phyloP scores from a whole-genome alignment of 345 rosid genomes.

The Xanthoceras sorbifolium region DNA sequence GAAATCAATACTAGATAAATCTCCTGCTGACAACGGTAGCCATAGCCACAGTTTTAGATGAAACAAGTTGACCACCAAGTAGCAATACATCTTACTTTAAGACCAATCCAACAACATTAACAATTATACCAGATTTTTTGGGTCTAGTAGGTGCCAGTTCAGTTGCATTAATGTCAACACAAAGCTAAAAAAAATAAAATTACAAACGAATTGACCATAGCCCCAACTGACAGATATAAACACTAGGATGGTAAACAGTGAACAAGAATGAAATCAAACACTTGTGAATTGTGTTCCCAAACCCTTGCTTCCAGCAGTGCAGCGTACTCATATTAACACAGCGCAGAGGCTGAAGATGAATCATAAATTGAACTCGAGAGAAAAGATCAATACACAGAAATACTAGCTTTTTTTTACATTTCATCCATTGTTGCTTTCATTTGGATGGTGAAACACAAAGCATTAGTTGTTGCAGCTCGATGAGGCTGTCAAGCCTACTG shows the following conservation, averaged over 20 bases:
- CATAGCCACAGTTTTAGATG: no score
- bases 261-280: no score
- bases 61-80: no score
- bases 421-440: constrained; percentile 2
- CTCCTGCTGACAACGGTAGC: no score
- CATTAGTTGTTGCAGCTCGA: no score
- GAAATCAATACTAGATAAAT: no score
- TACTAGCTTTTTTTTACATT: neutral
- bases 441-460: neutral
- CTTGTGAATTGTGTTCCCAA: no score
- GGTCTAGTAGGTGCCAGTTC: neutral
- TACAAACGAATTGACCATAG: no score
- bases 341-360: neutral
- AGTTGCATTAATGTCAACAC: neutral
- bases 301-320: neutral
- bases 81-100: no score
- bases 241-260: neutral
- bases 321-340: neutral
- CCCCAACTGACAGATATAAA: no score
- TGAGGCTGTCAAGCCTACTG: neutral
- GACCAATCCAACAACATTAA: no score
- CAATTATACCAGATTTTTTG: neutral
- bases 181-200: no score
- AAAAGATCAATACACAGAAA: neutral
- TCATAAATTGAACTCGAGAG: neutral